Evolutionary conservation across 768 basidiomycete genomes (phyloP).

Genomic region (Suillus brevipes): DNA sequence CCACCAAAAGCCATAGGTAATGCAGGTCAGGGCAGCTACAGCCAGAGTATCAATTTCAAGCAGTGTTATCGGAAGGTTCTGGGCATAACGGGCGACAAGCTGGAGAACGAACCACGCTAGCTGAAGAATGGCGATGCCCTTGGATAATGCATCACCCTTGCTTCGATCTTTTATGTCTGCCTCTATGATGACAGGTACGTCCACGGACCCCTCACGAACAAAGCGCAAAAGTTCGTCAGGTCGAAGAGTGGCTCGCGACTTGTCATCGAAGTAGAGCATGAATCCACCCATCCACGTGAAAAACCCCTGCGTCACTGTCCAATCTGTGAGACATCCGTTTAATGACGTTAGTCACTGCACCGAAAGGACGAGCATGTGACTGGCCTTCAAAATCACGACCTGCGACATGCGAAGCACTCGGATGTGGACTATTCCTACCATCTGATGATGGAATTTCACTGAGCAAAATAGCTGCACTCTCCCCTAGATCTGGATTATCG

Average conservation of each 20-base stretch:
- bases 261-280: slow-evolving; percentile 5
- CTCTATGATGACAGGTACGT: slow-evolving; percentile 10
- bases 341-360: background rate
- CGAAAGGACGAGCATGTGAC: background rate
- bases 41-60: slow-evolving; percentile 36
- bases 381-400: background rate
- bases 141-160: slow-evolving; percentile 36
- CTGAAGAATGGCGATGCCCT: too few species aligned
- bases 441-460: background rate
- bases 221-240: background rate
- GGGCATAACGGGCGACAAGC: slow-evolving; percentile 24
- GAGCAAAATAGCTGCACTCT: background rate
- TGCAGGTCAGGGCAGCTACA: slow-evolving; percentile 31
- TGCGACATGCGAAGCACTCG: background rate
- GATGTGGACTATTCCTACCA: background rate
- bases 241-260: slow-evolving; percentile 3
- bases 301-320: slow-evolving; percentile 17
- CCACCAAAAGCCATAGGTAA: slow-evolving; percentile 40
- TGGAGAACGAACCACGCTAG: slow-evolving; percentile 30
- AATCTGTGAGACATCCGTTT: background rate
- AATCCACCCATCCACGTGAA: slow-evolving; percentile 26
- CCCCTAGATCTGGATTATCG: background rate
- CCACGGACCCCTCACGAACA: background rate
- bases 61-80: slow-evolving; percentile 32
- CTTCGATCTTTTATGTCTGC: slow-evolving; percentile 24